A percentile compares a stretch with the other conserved stretches of the same genome.
Conservation (phyloP, 2,329 filamentous ascomycete genomes). For the Trematosphaeria pertusa region DNA sequence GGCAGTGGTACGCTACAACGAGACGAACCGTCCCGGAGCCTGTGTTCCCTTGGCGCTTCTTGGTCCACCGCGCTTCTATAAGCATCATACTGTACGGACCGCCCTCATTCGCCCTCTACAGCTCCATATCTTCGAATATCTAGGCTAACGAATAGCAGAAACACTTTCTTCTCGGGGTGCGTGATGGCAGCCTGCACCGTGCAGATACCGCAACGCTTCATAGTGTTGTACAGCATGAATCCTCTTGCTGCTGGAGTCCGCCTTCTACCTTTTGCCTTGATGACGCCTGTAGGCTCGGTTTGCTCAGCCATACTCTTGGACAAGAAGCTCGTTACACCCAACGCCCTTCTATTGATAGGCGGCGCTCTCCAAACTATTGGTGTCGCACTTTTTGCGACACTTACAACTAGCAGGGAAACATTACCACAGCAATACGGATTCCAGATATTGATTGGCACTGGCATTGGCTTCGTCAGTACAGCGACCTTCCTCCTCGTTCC, state of each 20-base stretch:
- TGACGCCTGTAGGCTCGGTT: too few species aligned
- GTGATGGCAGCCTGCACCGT: slow-evolving; percentile 16
- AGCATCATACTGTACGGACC: slow-evolving; percentile 20
- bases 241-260: slow-evolving; percentile 16
- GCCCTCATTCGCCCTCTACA: too few species aligned
- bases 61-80: slow-evolving; percentile 5
- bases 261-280: slow-evolving; percentile 24
- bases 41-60: slow-evolving; percentile 26
- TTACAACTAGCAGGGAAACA: too few species aligned
- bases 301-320: too few species aligned
- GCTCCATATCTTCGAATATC: too few species aligned
- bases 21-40: slow-evolving; percentile 15
- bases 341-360: too few species aligned
- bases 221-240: slow-evolving; percentile 15
- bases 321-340: too few species aligned
- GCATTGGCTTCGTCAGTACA: slow-evolving; percentile 1
- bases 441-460: slow-evolving; percentile 7
- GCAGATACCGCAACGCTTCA: slow-evolving; percentile 26
- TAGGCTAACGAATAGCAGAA: slow-evolving; percentile 7
- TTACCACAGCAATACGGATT: slow-evolving; percentile 9
- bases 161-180: slow-evolving; percentile 17
- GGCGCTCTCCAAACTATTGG: too few species aligned
- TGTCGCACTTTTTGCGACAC: too few species aligned
- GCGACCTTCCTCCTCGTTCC: neutral
- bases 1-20: slow-evolving; percentile 23